Conservation (phyloP, 306 rosid genomes). For the Malus fusca region DNA sequence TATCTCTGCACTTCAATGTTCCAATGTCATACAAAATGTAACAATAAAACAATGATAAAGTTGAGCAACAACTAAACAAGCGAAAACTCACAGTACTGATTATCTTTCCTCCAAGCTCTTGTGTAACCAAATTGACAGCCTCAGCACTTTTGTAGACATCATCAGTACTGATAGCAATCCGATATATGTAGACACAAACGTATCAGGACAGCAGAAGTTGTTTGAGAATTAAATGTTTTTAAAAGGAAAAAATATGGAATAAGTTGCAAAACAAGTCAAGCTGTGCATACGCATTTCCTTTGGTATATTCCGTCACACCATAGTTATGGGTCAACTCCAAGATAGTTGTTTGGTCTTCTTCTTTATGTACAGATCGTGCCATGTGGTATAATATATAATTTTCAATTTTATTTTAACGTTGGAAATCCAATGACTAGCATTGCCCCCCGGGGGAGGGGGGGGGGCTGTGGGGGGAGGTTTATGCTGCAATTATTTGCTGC, state of each 20-base stretch:
- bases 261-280: conserved; percentile 25
- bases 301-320: conserved; percentile 80
- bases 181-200: not conserved
- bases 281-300: conserved; percentile 96
- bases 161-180: conserved; percentile 90
- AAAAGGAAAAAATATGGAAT: not conserved
- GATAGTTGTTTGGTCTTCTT: conserved; percentile 70
- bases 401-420: no score
- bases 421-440: no score
- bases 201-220: not conserved
- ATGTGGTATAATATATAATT: no score
- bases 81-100: conserved; percentile 67
- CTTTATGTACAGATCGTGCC: not conserved
- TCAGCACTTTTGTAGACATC: conserved; percentile 93
- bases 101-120: conserved; percentile 93
- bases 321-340: conserved; percentile 92
- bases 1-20: not conserved
- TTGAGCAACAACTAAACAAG: not conserved
- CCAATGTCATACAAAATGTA: not conserved
- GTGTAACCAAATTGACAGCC: conserved; percentile 53
- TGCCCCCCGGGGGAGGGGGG: no score
- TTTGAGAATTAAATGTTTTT: not conserved
- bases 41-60: not conserved
- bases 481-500: no score
- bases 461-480: no score